phyloP scores from a whole-genome alignment of 176 grass and related monocot genomes.

The Cenchrus purpureus region DNA sequence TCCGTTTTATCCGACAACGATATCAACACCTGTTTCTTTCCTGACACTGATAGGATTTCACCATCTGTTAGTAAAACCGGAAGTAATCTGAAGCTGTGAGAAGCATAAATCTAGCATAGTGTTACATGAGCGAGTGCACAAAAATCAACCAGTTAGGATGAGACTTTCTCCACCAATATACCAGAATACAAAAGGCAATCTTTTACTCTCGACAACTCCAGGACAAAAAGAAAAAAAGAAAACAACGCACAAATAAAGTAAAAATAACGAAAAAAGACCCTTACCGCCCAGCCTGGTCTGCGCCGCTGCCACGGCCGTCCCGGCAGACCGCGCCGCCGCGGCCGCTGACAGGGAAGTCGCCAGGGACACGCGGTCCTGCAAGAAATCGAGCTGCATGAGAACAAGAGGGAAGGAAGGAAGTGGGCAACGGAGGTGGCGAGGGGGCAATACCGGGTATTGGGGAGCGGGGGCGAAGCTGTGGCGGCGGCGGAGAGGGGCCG shows the following conservation, averaged over 20 bases:
- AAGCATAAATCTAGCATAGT: background rate
- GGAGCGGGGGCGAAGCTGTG: background rate
- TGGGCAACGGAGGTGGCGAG: background rate
- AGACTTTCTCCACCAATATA: background rate
- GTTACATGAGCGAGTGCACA: background rate
- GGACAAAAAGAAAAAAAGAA: too few species aligned
- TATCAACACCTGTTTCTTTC: constrained; percentile 65
- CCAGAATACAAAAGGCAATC: background rate
- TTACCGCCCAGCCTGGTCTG: constrained; percentile 6
- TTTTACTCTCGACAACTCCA: background rate
- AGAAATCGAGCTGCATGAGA: background rate
- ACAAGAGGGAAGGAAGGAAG: background rate
- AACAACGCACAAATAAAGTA: background rate
- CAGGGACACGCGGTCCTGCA: constrained; percentile 16
- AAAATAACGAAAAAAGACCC: background rate
- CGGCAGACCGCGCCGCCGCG: background rate
- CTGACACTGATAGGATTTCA: constrained; percentile 24
- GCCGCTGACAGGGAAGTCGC: background rate
- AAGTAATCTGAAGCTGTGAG: background rate
- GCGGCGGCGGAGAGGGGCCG: constrained; percentile 15
- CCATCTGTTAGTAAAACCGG: background rate
- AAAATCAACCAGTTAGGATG: background rate
- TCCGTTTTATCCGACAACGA: constrained; percentile 69
- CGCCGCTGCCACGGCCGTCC: constrained; percentile 11
- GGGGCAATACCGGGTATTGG: background rate